Percentiles rank a stretch among this genome's conserved stretches.
Conservation (phyloP, 75 land plant genomes). For the Gnetum montanum region DNA sequence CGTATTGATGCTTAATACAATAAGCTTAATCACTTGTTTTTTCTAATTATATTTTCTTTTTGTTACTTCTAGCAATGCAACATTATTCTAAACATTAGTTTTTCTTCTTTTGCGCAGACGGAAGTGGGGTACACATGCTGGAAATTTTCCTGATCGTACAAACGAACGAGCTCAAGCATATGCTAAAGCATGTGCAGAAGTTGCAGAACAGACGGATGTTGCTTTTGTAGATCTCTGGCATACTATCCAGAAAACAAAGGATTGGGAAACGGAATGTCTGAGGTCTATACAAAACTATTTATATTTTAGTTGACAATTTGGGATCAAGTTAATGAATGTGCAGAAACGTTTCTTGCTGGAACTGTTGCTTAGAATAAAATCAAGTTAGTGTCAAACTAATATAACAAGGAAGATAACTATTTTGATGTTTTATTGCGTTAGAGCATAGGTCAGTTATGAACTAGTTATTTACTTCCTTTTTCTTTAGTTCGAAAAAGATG, state of each 20-base stretch:
- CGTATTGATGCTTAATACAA: too few species aligned
- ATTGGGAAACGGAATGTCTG: constrained; percentile 40
- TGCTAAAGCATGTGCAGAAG: constrained; percentile 34
- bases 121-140: constrained; percentile 19
- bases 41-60: too few species aligned
- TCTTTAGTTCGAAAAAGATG: too few species aligned
- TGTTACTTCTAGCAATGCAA: too few species aligned
- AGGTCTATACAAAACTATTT: constrained; percentile 13
- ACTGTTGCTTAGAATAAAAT: too few species aligned
- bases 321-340: background rate
- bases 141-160: constrained; percentile 23
- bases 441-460: too few species aligned
- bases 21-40: too few species aligned
- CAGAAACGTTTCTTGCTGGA: background rate
- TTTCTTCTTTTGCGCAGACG: constrained; percentile 17
- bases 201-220: constrained; percentile 22
- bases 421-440: too few species aligned
- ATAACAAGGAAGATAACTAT: too few species aligned
- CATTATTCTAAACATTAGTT: too few species aligned
- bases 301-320: background rate
- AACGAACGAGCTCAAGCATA: constrained; percentile 30
- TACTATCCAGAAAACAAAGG: constrained; percentile 19
- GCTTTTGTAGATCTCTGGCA: constrained; percentile 35
- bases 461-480: too few species aligned
- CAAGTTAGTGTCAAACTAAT: too few species aligned